Evolutionary conservation across 768 basidiomycete species (phyloP).

Genomic region (Fibroporia radiculosa): DNA sequence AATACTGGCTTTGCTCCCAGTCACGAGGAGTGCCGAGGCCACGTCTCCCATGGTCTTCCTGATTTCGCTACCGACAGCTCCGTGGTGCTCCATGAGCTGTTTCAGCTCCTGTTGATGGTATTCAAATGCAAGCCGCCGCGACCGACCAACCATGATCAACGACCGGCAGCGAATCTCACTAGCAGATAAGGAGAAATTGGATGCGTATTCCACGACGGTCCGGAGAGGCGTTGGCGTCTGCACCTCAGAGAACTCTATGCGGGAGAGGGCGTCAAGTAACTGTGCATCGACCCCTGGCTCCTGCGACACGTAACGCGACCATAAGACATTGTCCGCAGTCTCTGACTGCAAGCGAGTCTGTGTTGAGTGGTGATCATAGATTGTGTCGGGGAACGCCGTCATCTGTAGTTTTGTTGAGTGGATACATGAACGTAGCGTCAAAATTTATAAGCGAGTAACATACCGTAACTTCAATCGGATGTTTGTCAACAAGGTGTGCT

Average conservation of each 20-base stretch:
- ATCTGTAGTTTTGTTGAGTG: too few relatives aligned
- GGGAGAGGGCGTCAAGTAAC: conserved; percentile 33
- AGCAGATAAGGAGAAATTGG: conserved; percentile 10
- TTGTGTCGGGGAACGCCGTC: conserved; percentile 53
- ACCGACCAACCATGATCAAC: conserved; percentile 67
- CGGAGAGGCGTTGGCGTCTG: conserved; percentile 54
- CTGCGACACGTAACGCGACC: conserved; percentile 51
- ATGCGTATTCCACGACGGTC: conserved; percentile 39
- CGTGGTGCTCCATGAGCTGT: conserved; percentile 50
- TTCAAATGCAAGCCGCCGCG: conserved; percentile 64
- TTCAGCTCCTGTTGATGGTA: conserved; percentile 68
- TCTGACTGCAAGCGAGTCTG: conserved; percentile 68
- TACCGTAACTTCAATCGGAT: conserved; percentile 33
- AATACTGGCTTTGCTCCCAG: conserved; percentile 48
- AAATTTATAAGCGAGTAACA: not conserved
- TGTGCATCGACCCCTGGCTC: conserved; percentile 6
- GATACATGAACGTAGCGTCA: not conserved
- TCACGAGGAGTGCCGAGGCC: conserved; percentile 64
- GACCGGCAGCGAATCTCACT: conserved; percentile 30
- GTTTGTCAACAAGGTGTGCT: conserved; percentile 21
- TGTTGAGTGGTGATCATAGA: conserved; percentile 53
- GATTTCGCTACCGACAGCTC: conserved; percentile 50
- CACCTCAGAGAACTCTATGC: conserved; percentile 56
- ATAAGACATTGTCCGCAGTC: conserved; percentile 75
- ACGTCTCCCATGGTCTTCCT: conserved; percentile 83